Evolutionary conservation across 202 grass and related monocot genomes (phyloP), one percentile per base, ranked within the genome.

Genomic region (Setaria italica): DNA sequence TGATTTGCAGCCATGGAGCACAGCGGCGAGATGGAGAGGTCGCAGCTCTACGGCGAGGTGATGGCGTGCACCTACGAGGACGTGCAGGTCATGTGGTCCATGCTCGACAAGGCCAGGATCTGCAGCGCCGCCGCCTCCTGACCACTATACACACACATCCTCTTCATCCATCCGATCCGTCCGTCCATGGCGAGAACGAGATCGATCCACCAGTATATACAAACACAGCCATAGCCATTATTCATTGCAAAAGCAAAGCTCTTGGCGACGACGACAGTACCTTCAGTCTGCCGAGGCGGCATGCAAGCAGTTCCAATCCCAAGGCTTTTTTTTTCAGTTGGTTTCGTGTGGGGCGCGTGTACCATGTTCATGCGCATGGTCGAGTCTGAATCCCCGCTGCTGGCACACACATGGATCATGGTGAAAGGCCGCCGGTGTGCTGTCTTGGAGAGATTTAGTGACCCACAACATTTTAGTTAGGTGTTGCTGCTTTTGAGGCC

Each of bases 21-120:
- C 21, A 56, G 50, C 50, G 67, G 60, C 33, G 72, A 85, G 58
- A 81, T 9, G 74, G 68, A 53, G 42, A 78, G 77, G 55, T 39
- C 90, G 80, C 87, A 94, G 89, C 94, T 97, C 43, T 89, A 97
- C 85, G 92, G 91, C 70, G 94, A 97, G 73, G 94, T 97, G 46
- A 94, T 97, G 94, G 94, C 94, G 32, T 97, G 92, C 68, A 67
- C 88, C 2, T 97, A 97, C 72, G 77, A 90, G 78, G 94, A 97
- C 65, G 94, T 97, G 11, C 91, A 90, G 81, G 88, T 97, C 58
- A 94, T 97, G 94, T 97, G 94, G 94, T 89, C 90, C 73, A 97
- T 97, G 79, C 94, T 97, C 63, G 94, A 94, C 79, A 94, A 97
- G 46, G 87, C 89, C 60, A 67, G 80, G 74, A 76, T 83, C 50